These are phyloP conservation scores for Aspergillus tanneri DNA, from an alignment of 2,329 filamentous ascomycete species.

Conservation along the genomic window DNA sequence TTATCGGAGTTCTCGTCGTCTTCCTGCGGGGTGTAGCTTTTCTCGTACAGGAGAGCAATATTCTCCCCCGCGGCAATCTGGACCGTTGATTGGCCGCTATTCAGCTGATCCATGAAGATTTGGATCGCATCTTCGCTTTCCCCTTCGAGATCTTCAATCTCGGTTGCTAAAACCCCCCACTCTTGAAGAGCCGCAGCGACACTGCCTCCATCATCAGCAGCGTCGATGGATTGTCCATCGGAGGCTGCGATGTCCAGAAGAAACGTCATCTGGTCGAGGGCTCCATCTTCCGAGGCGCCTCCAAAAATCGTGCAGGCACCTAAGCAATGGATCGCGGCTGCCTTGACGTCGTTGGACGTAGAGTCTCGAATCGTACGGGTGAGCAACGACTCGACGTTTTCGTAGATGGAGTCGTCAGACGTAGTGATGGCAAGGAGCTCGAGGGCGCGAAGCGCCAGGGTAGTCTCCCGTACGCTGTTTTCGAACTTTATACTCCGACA, in stretches of 20 bases:
- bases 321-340: conserved; percentile 70
- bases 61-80: conserved; percentile 76
- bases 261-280: conserved; percentile 70
- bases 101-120: conserved; percentile 80
- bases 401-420: conserved; percentile 65
- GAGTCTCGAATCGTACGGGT: conserved; percentile 67
- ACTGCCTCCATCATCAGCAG: conserved; percentile 67
- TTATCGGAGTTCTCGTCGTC: conserved; percentile 57
- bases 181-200: conserved; percentile 73
- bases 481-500: conserved; percentile 69
- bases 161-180: conserved; percentile 78
- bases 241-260: conserved; percentile 75
- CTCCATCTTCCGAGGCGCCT: conserved; percentile 67
- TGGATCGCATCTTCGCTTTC: conserved; percentile 72
- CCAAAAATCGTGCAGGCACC: conserved; percentile 72
- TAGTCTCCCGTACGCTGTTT: conserved; percentile 65
- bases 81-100: conserved; percentile 69
- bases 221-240: conserved; percentile 71
- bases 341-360: conserved; percentile 63
- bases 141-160: conserved; percentile 70
- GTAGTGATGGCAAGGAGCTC: conserved; percentile 68
- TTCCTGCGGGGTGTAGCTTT: conserved; percentile 60
- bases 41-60: conserved; percentile 81
- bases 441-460: conserved; percentile 69
- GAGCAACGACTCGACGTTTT: conserved; percentile 57